Evolutionary conservation across 768 basidiomycete species (phyloP).

Genomic region (Trametes cingulata): DNA sequence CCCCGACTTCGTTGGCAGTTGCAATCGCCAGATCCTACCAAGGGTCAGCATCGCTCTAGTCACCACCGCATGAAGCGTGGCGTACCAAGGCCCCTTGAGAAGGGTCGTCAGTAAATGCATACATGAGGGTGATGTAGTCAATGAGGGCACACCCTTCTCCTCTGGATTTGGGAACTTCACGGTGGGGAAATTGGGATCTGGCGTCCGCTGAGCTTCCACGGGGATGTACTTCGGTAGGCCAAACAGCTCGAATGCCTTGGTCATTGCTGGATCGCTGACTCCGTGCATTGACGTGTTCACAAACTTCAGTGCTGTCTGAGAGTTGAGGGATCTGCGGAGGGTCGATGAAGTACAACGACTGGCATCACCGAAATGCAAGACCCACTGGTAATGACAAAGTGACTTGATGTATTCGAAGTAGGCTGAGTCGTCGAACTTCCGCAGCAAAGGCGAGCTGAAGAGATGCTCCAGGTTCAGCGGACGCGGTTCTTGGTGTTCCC

Average conservation of each 20-base stretch:
- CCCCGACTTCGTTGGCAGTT: slow-evolving; percentile 55
- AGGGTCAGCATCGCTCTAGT: not conserved
- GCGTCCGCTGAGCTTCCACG: slow-evolving; percentile 64
- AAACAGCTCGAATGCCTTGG: slow-evolving; percentile 55
- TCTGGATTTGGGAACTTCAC: slow-evolving; percentile 89
- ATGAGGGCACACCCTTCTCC: slow-evolving; percentile 66
- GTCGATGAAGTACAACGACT: not conserved
- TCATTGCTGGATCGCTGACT: slow-evolving; percentile 69
- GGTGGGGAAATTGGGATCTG: slow-evolving; percentile 86
- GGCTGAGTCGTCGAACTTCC: not conserved
- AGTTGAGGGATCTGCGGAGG: slow-evolving; percentile 33
- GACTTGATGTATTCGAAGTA: slow-evolving; percentile 16
- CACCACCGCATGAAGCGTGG: not conserved
- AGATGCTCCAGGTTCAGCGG: slow-evolving; percentile 43
- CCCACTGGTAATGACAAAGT: slow-evolving; percentile 11
- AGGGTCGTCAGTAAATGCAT: not conserved
- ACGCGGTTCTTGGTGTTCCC: slow-evolving; percentile 56
- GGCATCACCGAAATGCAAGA: not conserved
- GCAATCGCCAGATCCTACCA: slow-evolving; percentile 67
- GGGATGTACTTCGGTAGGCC: slow-evolving; percentile 61
- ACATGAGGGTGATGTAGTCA: not conserved
- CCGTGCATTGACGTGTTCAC: slow-evolving; percentile 93
- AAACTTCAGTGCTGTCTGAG: slow-evolving; percentile 49
- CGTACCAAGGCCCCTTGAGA: slow-evolving; percentile 29
- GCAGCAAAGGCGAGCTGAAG: slow-evolving; percentile 34